Evolutionary conservation across 768 basidiomycete genomes (phyloP), one percentile per base, ranked within the genome.

Genomic region (Mycena rebaudengoi): DNA sequence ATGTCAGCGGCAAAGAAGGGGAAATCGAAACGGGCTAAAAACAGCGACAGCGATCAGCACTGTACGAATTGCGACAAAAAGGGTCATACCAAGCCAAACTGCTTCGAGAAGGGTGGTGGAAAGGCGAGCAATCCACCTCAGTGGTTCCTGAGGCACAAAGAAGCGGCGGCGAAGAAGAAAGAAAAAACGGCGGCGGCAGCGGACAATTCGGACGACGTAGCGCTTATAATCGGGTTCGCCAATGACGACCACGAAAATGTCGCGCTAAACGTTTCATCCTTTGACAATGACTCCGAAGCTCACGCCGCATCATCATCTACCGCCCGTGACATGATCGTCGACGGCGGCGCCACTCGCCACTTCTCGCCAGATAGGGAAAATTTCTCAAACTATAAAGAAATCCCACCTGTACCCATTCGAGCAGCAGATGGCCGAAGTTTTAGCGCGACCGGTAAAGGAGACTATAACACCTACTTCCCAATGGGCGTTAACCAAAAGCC

Each of bases 301-400:
- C 6, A 23, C 25, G 4, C 16, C 32, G 37, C 14, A 30, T 20
- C 50, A 32, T 18, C 23, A 25, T 7, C 21, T 44, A 7, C 21
- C 32, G 10, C 60, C 35, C 11, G 56, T 52, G 51, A 53, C 25
- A 55, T 65, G 46, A 73, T 73, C 20, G 64, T 74, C 21, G 74
- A 81, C 65, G 74, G 75, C 52, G 76, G 80, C 30, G 73, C 77
- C 8, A 75, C 64, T 12, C 65, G 64, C 20, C 78, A 80, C 51
- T 77, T 80, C 68, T 71, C 75, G 6, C 77, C 75, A 1, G 66
- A 74, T 44, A 55, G 70, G 7, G 25, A 65, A 16, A 56, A 64
- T 18, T 74, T 82, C 62, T 29, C 66, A 26, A 73, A 73, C 46
- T 78, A 67, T 51, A n/a, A 28, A 1, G 43, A 63, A 48, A 68